Percentiles rank a stretch among this genome's conserved stretches.
phyloP scores from a whole-genome alignment of 352 stramenopile species.

The Phytopythium montanum region DNA sequence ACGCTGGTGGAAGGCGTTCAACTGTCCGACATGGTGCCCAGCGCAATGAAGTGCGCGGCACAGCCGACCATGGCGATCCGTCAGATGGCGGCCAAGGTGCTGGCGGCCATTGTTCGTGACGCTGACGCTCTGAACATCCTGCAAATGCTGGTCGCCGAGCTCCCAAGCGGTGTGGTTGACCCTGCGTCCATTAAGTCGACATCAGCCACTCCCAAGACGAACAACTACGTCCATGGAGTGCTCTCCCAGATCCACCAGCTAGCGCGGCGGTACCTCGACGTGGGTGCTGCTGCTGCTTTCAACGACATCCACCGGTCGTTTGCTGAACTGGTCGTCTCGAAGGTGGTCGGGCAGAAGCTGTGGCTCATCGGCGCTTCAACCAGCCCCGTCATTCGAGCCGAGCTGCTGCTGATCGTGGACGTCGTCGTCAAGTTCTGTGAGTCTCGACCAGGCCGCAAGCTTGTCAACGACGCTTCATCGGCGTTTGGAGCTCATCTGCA shows the following conservation, averaged over 20 bases:
- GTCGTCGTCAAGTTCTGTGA: constrained; percentile 32
- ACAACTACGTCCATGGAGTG: constrained; percentile 65
- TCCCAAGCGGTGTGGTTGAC: constrained; percentile 35
- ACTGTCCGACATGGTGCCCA: constrained; percentile 48
- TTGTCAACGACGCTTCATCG: constrained; percentile 9
- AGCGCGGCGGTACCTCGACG: constrained; percentile 31
- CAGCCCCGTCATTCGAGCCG: constrained; percentile 39
- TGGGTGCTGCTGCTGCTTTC: constrained; percentile 3
- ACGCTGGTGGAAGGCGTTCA: constrained; percentile 15
- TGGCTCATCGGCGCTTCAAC: constrained; percentile 36
- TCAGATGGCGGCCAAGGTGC: constrained; percentile 75
- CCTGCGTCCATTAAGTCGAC: background rate
- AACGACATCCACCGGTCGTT: constrained; percentile 16
- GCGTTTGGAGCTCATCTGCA: constrained; percentile 12
- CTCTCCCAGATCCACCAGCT: constrained; percentile 58
- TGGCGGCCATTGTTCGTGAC: constrained; percentile 63
- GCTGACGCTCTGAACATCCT: constrained; percentile 46
- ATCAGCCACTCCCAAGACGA: constrained; percentile 14
- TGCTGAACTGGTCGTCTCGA: constrained; percentile 21
- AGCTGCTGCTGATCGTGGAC: constrained; percentile 49
- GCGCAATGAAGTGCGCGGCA: constrained; percentile 62
- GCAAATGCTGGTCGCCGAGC: constrained; percentile 24
- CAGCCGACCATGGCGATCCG: constrained; percentile 74
- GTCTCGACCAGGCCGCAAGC: background rate
- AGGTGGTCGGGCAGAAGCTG: constrained; percentile 37